Percentiles rank a stretch among this genome's conserved stretches.
phyloP scores from a whole-genome alignment of 2,329 filamentous ascomycete species.

The Proliferodiscus dingleyae region DNA sequence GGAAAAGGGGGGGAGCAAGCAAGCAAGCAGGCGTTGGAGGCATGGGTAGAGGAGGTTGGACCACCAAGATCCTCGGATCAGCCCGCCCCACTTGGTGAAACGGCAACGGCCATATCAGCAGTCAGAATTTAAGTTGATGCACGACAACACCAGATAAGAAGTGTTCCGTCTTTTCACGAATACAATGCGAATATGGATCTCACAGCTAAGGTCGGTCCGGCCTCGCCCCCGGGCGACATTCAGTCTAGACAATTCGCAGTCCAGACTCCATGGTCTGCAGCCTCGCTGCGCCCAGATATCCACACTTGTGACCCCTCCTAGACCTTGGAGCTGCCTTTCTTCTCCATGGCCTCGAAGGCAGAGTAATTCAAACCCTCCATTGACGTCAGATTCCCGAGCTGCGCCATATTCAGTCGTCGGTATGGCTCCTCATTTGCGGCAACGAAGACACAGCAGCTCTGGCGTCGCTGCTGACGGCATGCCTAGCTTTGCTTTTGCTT shows the following conservation, averaged over 20 bases:
- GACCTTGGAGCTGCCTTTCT: background rate
- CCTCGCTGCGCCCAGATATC: background rate
- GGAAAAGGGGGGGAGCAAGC: too few species aligned
- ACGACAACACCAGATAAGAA: background rate
- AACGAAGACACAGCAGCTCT: slow-evolving; percentile 1
- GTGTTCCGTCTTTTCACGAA: background rate
- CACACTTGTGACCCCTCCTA: background rate
- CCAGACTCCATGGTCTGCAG: background rate
- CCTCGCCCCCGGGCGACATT: background rate
- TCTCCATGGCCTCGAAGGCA: background rate
- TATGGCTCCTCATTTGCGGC: background rate
- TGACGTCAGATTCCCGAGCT: background rate
- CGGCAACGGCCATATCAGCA: background rate
- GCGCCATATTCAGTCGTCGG: background rate
- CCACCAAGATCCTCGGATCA: too few species aligned
- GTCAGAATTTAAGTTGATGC: background rate
- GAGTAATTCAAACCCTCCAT: background rate
- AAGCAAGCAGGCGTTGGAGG: too few species aligned
- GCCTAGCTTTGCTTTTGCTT: slow-evolving; percentile 48
- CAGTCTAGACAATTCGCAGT: too few species aligned
- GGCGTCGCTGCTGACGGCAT: slow-evolving; percentile 4
- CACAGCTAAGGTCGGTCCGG: background rate
- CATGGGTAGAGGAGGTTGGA: too few species aligned
- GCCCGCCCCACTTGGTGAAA: too few species aligned
- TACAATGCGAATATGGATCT: background rate